These are phyloP conservation scores for Candida mattraensis DNA, from an alignment of 805 yeast species.

Conservation along the genomic window DNA sequence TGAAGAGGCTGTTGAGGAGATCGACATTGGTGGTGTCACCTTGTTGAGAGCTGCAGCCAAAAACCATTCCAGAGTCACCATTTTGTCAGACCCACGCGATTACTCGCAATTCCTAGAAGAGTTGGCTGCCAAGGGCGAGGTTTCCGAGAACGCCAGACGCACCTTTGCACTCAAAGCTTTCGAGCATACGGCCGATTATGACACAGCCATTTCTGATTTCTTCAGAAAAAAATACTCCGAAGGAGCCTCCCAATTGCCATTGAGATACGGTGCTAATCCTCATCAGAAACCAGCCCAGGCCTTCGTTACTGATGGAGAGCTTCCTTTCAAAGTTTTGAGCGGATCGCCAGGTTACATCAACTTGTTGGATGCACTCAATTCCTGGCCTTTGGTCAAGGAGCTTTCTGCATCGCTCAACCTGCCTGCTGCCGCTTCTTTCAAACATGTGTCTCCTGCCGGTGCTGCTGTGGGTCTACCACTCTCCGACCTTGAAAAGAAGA, in stretches of 20 bases:
- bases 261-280: conserved; percentile 98
- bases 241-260: conserved; percentile 82
- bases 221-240: conserved; percentile 97
- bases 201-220: conserved; percentile 91
- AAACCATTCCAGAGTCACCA: conserved; percentile 95
- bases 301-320: conserved; percentile 76
- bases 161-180: conserved; percentile 92
- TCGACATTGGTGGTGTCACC: conserved; percentile 98
- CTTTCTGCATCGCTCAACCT: conserved; percentile 88
- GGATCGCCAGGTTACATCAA: conserved; percentile 99
- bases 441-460: conserved; percentile 99
- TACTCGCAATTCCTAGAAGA: conserved; percentile 86
- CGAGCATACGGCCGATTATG: conserved; percentile 98
- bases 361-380: conserved; percentile 92
- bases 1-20: conserved; percentile 97
- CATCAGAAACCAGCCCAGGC: conserved; percentile 99
- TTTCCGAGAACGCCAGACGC: conserved; percentile 74
- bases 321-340: conserved; percentile 89
- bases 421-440: conserved; percentile 98
- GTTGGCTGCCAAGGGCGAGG: conserved; percentile 61
- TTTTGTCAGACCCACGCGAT: conserved; percentile 91
- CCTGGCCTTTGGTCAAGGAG: conserved; percentile 99
- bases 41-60: conserved; percentile 97
- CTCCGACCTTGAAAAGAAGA: conserved; percentile 86
- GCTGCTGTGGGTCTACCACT: conserved; percentile 96